Evolutionary conservation across 345 rosid genomes (phyloP).

Genomic region (Sonneratia alba): DNA sequence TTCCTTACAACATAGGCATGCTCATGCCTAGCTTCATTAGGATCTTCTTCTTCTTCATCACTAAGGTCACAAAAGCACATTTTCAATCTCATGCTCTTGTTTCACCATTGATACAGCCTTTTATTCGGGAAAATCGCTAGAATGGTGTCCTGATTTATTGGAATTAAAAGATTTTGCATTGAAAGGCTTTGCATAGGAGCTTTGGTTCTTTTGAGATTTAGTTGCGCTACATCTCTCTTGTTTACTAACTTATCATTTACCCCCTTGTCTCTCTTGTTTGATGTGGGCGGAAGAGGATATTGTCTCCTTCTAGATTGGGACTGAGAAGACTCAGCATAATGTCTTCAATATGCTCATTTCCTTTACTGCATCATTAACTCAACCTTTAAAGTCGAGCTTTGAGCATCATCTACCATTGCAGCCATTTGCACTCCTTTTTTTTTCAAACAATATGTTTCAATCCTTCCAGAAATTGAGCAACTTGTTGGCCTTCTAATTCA

Average conservation of each 20-base stretch:
- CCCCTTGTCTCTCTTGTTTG: neutral
- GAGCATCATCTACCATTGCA: neutral
- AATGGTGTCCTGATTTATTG: neutral
- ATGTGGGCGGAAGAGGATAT: no score
- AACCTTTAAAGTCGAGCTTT: neutral
- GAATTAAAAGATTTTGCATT: neutral
- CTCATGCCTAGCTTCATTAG: neutral
- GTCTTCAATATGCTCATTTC: neutral
- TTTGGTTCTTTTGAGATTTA: neutral
- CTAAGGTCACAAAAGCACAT: neutral
- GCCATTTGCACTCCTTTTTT: neutral
- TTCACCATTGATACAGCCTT: neutral
- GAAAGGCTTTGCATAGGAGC: neutral
- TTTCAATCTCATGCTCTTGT: neutral
- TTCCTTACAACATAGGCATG: neutral
- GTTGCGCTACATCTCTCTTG: neutral
- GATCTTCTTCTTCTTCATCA: neutral
- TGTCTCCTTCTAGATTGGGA: neutral
- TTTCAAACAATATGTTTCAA: neutral
- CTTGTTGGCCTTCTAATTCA: neutral
- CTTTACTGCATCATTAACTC: neutral
- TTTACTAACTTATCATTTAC: no score
- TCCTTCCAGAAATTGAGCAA: neutral
- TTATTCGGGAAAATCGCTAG: neutral
- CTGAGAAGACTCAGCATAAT: neutral